Percentiles rank a stretch among this genome's conserved stretches.
phyloP scores from a whole-genome alignment of 78 protist species.

The Pelomyxa schiedti region DNA sequence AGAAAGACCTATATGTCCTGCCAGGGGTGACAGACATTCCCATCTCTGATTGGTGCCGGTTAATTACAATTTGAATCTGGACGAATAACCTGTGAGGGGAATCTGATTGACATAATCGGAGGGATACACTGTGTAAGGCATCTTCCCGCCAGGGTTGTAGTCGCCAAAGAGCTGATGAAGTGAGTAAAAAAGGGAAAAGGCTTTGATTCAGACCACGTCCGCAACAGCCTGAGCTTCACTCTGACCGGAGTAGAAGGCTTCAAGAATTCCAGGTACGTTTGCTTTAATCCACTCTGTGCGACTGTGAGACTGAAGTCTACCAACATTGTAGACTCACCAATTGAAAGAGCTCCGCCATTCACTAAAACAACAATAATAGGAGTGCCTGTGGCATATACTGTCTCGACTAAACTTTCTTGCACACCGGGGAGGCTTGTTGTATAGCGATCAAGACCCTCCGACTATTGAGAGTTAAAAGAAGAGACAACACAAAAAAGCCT shows the following conservation, averaged over 20 bases:
- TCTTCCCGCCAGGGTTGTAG: conserved; percentile 28
- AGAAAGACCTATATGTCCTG: too few relatives aligned
- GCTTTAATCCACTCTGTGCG: background rate
- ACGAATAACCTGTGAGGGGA: background rate
- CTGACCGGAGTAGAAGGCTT: conserved; percentile 32
- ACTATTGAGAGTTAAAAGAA: too few relatives aligned
- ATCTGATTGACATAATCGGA: conserved; percentile 1
- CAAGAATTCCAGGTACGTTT: background rate
- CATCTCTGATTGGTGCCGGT: too few relatives aligned
- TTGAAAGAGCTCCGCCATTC: conserved; percentile 26
- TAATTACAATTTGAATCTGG: too few relatives aligned
- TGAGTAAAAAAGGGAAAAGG: too few relatives aligned
- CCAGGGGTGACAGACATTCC: too few relatives aligned
- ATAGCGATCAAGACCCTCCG: conserved; percentile 11
- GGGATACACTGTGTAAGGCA: conserved; percentile 27
- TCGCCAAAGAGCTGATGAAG: too few relatives aligned
- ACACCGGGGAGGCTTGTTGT: conserved; percentile 14
- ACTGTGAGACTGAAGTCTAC: too few relatives aligned
- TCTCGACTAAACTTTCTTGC: background rate
- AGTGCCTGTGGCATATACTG: background rate
- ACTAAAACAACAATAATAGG: conserved; percentile 4
- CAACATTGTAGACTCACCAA: too few relatives aligned
- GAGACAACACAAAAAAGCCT: too few relatives aligned
- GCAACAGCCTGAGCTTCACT: conserved; percentile 27
- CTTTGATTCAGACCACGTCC: too few relatives aligned